A percentile compares a stretch with the other conserved stretches of the same genome.
Evolutionary conservation across 2,329 filamentous ascomycete genomes (phyloP).

Genomic region (Chaetomium olivaceum): DNA sequence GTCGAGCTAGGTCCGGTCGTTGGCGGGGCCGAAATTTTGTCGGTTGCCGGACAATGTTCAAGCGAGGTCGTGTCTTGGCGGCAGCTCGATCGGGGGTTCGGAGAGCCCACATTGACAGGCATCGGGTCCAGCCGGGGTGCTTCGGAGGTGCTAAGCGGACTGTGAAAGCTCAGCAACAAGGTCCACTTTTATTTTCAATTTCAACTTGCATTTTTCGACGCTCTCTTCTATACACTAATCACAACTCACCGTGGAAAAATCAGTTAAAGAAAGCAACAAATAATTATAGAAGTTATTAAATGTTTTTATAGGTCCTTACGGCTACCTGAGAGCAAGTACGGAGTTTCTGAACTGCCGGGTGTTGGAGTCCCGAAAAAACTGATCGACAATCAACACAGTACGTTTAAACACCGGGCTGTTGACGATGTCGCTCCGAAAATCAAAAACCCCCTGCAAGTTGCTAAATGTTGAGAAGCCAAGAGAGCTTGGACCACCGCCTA

Average conservation of each 20-base stretch:
- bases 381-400: neutral
- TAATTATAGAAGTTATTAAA: no score
- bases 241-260: neutral
- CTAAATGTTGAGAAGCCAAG: slow-evolving; percentile 18
- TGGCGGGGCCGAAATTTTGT: slow-evolving; percentile 21
- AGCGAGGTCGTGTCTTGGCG: slow-evolving; percentile 20
- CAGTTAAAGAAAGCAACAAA: neutral
- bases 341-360: neutral
- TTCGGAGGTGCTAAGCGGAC: neutral
- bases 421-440: neutral
- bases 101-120: slow-evolving; percentile 6
- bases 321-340: neutral
- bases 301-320: no score
- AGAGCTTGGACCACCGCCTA: slow-evolving; percentile 20
- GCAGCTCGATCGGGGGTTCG: neutral
- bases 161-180: neutral
- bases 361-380: neutral
- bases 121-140: neutral
- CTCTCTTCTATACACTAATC: neutral
- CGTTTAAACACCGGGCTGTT: neutral
- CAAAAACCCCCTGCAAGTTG: neutral
- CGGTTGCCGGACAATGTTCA: slow-evolving; percentile 19
- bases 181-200: neutral
- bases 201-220: neutral
- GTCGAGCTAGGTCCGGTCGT: slow-evolving; percentile 5